Base-by-base conservation (phyloP, 2,329 filamentous ascomycete genomes). In the Trichoderma sp. region DNA sequence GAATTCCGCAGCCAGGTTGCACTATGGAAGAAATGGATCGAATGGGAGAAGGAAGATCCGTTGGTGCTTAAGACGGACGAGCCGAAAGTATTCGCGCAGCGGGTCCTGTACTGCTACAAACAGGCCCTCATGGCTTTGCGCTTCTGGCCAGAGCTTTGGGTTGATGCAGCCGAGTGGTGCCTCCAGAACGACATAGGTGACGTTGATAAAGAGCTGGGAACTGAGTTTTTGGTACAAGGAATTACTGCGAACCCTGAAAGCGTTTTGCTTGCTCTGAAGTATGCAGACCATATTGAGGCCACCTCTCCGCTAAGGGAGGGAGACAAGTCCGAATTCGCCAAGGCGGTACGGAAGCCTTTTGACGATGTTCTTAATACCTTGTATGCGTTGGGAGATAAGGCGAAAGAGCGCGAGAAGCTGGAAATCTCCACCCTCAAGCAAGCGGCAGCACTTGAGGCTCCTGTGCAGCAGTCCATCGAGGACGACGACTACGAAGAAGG, bases 61-160 rank as follows among this genome's bases (percentile, higher is more conserved):
- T 85, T 99, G 3, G 93, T 97, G 28, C 84, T 98, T 68, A 93
- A 93, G 78, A 87, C 91, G 3, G 95, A 98, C 68, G 95, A 98
- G 76, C 85, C 88, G 4, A 87, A 90, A 67, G 87, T 88, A 7
- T 96, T 92, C 81, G 92, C 92, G 75, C 88, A 92, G 75, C 91
- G 96, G 53, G 88, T 98, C 55, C 81, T 98, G 8, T 97, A 97
- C 80, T 92, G 93, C 74, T 98, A 97, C 85, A 96, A 94, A 80
- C 95, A 98, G 80, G 94, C 95, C 5, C 84, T 97, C 61, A 97
- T 98, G 92, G 92, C 94, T 4, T 84, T 99, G 70, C 91, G 95
- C 65, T 99, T 98, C 82, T 96, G 95, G 89, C 95, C 96, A 4
- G 93, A 97, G 79, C 91, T 98, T 76, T 99, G 96, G 96, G 95